A percentile compares a stretch with the other conserved stretches of the same genome.
These are phyloP conservation scores for Ustilago nuda DNA, from an alignment of 1,284 basidiomycete species.

Conservation along the genomic window DNA sequence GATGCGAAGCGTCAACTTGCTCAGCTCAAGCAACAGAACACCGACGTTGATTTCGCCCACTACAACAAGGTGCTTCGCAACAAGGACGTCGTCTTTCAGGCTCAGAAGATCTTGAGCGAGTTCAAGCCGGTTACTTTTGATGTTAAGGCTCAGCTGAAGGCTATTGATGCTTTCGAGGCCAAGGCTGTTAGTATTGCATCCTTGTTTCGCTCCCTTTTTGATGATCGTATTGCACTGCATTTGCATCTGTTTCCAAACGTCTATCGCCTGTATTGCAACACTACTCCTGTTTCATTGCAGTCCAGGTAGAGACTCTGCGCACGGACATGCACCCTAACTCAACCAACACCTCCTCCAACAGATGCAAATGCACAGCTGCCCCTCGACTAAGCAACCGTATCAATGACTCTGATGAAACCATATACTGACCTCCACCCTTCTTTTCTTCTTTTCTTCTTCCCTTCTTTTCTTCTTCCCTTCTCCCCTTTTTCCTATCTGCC, in stretches of 20 bases:
- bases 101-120: slow-evolving; percentile 86
- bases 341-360: not conserved
- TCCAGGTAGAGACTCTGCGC: not conserved
- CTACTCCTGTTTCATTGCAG: slow-evolving; percentile 13
- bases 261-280: not conserved
- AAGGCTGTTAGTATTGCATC: slow-evolving; percentile 79
- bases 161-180: slow-evolving; percentile 95
- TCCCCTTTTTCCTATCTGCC: too few species aligned
- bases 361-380: not conserved
- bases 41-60: slow-evolving; percentile 85
- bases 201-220: not conserved
- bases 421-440: slow-evolving; percentile 20
- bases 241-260: slow-evolving; percentile 1
- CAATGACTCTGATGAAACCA: not conserved
- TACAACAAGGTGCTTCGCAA: slow-evolving; percentile 90
- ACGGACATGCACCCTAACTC: not conserved
- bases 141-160: slow-evolving; percentile 88
- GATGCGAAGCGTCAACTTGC: slow-evolving; percentile 84
- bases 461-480: not conserved
- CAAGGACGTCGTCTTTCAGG: slow-evolving; percentile 88
- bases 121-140: slow-evolving; percentile 99
- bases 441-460: not conserved
- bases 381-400: not conserved
- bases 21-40: slow-evolving; percentile 79
- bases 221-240: not conserved